phyloP scores from a whole-genome alignment of 495 filamentous ascomycete species.

The Tuber brumale region DNA sequence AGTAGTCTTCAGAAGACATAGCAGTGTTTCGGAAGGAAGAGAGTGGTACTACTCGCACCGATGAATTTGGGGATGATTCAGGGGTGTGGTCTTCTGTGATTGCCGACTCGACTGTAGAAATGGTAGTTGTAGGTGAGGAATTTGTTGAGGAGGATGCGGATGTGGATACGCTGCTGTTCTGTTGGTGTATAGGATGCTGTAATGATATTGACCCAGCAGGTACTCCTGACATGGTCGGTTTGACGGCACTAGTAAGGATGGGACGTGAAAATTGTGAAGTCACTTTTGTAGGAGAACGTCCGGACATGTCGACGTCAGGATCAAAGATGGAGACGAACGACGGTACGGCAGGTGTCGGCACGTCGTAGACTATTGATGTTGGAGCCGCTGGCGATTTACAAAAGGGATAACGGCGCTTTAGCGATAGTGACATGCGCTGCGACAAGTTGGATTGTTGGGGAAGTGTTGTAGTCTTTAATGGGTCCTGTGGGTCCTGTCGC shows the following conservation, averaged over 20 bases:
- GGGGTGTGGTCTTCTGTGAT: constrained; percentile 85
- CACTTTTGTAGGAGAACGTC: constrained; percentile 36
- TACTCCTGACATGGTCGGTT: constrained; percentile 20
- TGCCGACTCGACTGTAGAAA: constrained; percentile 86
- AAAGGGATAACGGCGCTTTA: constrained; percentile 42
- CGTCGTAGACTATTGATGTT: constrained; percentile 26
- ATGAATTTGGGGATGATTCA: constrained; percentile 83
- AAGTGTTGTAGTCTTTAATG: constrained; percentile 30
- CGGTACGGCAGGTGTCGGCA: constrained; percentile 26
- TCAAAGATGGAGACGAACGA: constrained; percentile 38
- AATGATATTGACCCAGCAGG: constrained; percentile 26
- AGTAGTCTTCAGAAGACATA: constrained; percentile 41
- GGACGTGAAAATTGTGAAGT: constrained; percentile 28
- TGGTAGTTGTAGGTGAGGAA: constrained; percentile 89
- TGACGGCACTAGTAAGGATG: neutral
- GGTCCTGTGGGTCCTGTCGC: constrained; percentile 28
- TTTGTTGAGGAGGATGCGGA: constrained; percentile 78
- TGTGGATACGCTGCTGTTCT: constrained; percentile 67
- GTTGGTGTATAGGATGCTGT: constrained; percentile 46
- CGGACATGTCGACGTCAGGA: constrained; percentile 40
- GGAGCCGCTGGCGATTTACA: constrained; percentile 38
- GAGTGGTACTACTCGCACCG: constrained; percentile 57
- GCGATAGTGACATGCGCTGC: constrained; percentile 42
- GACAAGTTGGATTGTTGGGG: constrained; percentile 30
- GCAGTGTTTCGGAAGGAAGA: constrained; percentile 51